Evolutionary conservation across 2,329 filamentous ascomycete genomes (phyloP).

Genomic region (Arthrobotrys entomopaga): DNA sequence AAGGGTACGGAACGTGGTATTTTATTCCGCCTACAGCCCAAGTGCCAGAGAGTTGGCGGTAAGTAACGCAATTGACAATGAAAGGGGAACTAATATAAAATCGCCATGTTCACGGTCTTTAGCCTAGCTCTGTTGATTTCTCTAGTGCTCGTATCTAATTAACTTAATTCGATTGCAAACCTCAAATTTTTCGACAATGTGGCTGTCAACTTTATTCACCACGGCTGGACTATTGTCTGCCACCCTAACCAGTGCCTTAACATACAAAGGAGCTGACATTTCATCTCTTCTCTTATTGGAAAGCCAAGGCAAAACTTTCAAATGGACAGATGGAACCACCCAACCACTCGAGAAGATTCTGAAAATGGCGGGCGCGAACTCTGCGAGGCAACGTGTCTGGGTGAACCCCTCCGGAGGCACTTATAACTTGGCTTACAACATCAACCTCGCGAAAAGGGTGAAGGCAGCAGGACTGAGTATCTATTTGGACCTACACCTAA

Average conservation of each 20-base stretch:
- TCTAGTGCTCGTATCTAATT: neutral
- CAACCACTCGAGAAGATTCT: conserved; percentile 73
- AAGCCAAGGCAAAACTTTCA: conserved; percentile 69
- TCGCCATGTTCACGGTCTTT: too few relatives aligned
- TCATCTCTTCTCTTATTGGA: conserved; percentile 75
- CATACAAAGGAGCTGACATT: conserved; percentile 76
- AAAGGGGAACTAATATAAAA: too few relatives aligned
- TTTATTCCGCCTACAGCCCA: too few relatives aligned
- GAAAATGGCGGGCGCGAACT: conserved; percentile 72
- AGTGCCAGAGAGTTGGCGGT: too few relatives aligned
- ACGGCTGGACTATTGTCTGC: conserved; percentile 22
- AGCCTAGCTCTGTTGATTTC: neutral
- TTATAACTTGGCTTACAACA: conserved; percentile 77
- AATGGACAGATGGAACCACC: conserved; percentile 66
- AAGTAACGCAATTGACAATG: too few relatives aligned
- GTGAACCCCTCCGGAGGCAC: conserved; percentile 73
- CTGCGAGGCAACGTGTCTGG: conserved; percentile 77
- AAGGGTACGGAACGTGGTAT: neutral
- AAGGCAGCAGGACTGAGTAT: conserved; percentile 71
- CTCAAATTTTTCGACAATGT: conserved; percentile 20
- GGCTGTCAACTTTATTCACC: conserved; percentile 12
- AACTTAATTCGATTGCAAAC: neutral
- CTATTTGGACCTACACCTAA: conserved; percentile 73
- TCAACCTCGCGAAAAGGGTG: conserved; percentile 73
- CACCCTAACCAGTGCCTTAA: conserved; percentile 64